Evolutionary conservation across 2,329 filamentous ascomycete species (phyloP), one percentile per base, ranked within the genome.

Genomic region (Keithomyces neogunnii): DNA sequence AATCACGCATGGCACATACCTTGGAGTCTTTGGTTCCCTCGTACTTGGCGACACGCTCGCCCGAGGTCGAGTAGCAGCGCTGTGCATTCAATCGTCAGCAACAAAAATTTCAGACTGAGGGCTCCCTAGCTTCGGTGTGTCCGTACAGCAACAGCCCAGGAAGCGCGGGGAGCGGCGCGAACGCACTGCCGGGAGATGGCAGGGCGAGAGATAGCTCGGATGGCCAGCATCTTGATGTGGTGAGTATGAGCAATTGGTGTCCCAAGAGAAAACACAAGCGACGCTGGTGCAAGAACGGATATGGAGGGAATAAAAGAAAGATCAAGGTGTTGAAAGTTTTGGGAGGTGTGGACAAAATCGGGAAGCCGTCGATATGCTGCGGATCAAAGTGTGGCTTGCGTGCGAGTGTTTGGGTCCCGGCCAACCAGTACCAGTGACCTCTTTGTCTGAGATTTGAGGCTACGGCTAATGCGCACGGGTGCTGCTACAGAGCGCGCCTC

Each of bases 11-110:
- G 59, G 58, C 56, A 76, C 86, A 70, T 84, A 93, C 89, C 78
- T 92, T 86, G 68, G 85, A 76, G 68, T 88, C 89, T 77, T 95
- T 96, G 69, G 82, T 80, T 62, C 92, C 93, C 66, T 89, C 86
- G 78, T 96, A 99, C 77, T 93, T 88, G 71, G 91, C 93, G 64
- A 97, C 90, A 63, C 81, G 81, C 42, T 88, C 82, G 55, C 80
- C 72, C 55, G 72, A 70, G 68, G 76, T 81, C 68, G 81, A 82
- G 75, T 85, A 91, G 72, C 71, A 80, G 68, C 82, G 74, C 68
- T 73, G 69, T 68, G 71, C 73, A 76, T 81, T 57, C 5, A 40
- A 40, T 30, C 47, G 55, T 53, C 31, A 53, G 48, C 33, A 47
- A 45, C 50, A 53, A 45, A 53, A 48, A 35, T 19, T 10, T 28